A percentile compares a stretch with the other conserved stretches of the same genome.
Conservation (phyloP, 352 stramenopile species). For the Pythium dissotocum region DNA sequence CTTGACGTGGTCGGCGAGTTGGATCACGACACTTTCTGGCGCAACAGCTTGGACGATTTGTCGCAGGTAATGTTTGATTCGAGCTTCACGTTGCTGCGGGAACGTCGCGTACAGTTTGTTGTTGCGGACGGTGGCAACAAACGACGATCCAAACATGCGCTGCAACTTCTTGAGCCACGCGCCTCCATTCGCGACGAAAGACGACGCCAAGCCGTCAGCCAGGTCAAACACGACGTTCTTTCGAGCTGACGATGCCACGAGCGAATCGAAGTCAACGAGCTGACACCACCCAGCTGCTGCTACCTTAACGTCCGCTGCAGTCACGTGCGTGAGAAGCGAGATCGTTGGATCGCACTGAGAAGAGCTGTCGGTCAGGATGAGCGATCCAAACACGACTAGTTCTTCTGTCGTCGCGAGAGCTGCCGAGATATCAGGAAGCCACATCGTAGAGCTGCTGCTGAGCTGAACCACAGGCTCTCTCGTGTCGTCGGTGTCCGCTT, state of each 20-base stretch:
- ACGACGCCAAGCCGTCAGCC: background rate
- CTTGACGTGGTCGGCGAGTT: conserved; percentile 17
- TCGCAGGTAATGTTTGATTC: conserved; percentile 7
- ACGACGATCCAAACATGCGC: background rate
- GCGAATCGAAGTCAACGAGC: conserved; percentile 19
- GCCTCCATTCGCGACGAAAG: conserved; percentile 6
- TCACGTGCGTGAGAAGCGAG: conserved; percentile 14
- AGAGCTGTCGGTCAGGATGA: conserved; percentile 21
- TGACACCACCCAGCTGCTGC: conserved; percentile 22
- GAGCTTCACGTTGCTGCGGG: conserved; percentile 1
- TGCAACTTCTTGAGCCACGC: conserved; percentile 13
- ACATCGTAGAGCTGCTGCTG: conserved; percentile 4
- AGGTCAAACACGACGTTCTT: conserved; percentile 15
- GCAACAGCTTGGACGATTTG: background rate
- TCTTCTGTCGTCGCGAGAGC: background rate
- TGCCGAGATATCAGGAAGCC: background rate
- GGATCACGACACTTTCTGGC: conserved; percentile 15
- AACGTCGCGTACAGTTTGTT: conserved; percentile 10
- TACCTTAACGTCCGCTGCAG: conserved; percentile 10
- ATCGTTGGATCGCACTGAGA: conserved; percentile 7
- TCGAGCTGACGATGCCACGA: conserved; percentile 1
- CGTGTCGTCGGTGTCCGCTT: background rate
- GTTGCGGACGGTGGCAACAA: conserved; percentile 9
- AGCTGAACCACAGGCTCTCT: conserved; percentile 6
- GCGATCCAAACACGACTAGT: conserved; percentile 21